Conservation (phyloP, 108 stramenopile genomes). For the Stephanodiscus minutulus region DNA sequence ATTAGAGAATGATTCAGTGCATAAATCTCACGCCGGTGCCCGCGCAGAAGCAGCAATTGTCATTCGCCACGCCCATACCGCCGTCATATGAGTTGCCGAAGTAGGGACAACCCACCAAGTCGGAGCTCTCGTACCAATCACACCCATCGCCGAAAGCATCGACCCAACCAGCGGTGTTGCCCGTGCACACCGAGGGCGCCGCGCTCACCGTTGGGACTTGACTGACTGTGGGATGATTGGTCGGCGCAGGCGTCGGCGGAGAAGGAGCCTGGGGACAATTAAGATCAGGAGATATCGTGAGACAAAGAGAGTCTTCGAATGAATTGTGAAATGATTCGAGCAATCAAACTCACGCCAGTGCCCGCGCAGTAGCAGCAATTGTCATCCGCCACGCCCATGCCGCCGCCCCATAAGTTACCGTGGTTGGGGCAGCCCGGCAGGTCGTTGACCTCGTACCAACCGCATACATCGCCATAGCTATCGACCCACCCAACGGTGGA, state of each 20-base stretch:
- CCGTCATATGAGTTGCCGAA: background rate
- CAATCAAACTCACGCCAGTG: slow-evolving; percentile 1
- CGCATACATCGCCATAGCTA: background rate
- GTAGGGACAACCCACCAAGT: slow-evolving; percentile 3
- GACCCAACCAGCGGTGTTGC: background rate
- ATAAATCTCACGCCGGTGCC: slow-evolving; percentile 2
- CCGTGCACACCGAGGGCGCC: no score
- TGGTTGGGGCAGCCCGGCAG: slow-evolving; percentile 1
- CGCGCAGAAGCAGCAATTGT: slow-evolving; percentile 12
- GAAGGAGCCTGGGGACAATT: no score
- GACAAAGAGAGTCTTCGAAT: no score
- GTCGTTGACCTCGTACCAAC: slow-evolving; percentile 15
- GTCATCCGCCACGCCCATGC: slow-evolving; percentile 14
- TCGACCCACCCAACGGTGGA: background rate
- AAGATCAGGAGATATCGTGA: no score
- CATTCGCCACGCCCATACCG: slow-evolving; percentile 11
- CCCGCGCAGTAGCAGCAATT: slow-evolving; percentile 14
- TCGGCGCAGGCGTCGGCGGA: no score
- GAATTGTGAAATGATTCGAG: background rate
- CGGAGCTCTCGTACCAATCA: slow-evolving; percentile 13
- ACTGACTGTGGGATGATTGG: no score
- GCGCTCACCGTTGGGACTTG: no score
- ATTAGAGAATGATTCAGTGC: background rate
- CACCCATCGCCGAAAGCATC: background rate
- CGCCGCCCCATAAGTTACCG: background rate